These are phyloP conservation scores for Malassezia pachydermatis DNA, from an alignment of 1,284 basidiomycete genomes.

Conservation along the genomic window DNA sequence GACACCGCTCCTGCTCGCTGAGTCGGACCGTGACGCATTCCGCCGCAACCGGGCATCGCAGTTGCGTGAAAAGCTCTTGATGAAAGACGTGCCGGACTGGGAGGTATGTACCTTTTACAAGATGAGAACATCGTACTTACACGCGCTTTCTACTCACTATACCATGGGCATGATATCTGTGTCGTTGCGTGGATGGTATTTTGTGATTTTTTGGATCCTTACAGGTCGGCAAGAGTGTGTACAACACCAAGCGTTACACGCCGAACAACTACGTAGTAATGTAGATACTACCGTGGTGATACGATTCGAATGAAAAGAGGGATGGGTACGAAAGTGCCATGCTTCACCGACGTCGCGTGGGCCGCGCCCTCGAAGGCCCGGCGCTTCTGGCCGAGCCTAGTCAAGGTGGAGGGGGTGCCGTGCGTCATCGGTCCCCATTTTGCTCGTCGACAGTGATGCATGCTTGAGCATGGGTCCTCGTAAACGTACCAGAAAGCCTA, in stretches of 20 bases:
- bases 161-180: no score
- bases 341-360: not conserved
- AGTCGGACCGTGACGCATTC: conserved; percentile 82
- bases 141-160: no score
- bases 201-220: not conserved
- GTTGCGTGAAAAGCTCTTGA: conserved; percentile 76
- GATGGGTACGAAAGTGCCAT: no score
- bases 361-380: no score
- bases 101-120: conserved; percentile 27
- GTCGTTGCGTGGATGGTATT: not conserved
- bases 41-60: conserved; percentile 69
- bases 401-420: no score
- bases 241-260: conserved; percentile 71
- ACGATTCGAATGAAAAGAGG: no score
- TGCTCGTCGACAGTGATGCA: no score
- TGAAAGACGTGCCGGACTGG: conserved; percentile 91
- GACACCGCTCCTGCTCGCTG: conserved; percentile 73
- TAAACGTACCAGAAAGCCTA: no score
- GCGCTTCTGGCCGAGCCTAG: no score
- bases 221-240: conserved; percentile 65
- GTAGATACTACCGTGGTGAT: conserved; percentile 15
- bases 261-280: conserved; percentile 54
- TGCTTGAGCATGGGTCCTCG: no score
- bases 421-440: no score
- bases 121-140: no score